Conservation (phyloP, 495 filamentous ascomycete genomes). For the Neurospora sp. region DNA sequence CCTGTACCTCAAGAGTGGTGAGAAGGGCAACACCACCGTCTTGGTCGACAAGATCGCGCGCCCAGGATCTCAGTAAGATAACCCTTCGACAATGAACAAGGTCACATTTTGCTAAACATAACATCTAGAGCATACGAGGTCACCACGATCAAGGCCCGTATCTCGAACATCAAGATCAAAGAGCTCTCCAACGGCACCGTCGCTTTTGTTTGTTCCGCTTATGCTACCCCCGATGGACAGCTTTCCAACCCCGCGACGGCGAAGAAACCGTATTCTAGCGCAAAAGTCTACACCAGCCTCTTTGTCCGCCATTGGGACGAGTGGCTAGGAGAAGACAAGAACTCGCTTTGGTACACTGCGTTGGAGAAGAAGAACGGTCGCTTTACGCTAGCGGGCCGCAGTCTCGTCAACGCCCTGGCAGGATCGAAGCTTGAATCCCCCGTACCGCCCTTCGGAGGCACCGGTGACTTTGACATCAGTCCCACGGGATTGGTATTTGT, state of each 20-base stretch:
- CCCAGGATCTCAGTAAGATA: neutral
- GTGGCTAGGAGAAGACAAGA: constrained; percentile 58
- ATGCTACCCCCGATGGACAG: constrained; percentile 49
- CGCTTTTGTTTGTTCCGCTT: constrained; percentile 57
- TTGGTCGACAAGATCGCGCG: constrained; percentile 42
- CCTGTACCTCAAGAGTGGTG: constrained; percentile 53
- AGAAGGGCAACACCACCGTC: constrained; percentile 57
- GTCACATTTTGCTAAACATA: neutral
- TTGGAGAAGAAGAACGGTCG: constrained; percentile 40
- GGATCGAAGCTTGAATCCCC: constrained; percentile 49
- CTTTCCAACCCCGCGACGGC: constrained; percentile 51
- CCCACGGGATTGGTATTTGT: constrained; percentile 62
- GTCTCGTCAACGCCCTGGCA: constrained; percentile 48
- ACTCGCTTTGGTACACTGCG: constrained; percentile 61
- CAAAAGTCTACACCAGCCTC: constrained; percentile 55
- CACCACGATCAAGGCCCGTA: constrained; percentile 51
- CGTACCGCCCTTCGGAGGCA: constrained; percentile 44
- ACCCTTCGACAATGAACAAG: neutral
- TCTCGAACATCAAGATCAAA: constrained; percentile 67
- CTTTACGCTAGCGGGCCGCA: constrained; percentile 28
- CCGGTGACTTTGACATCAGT: constrained; percentile 47
- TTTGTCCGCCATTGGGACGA: constrained; percentile 73
- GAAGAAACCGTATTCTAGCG: constrained; percentile 45
- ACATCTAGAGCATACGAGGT: constrained; percentile 39
- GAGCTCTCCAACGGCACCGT: constrained; percentile 49